These are phyloP conservation scores for Trichoderma atroviride DNA, from an alignment of 2,329 filamentous ascomycete species.

Conservation along the genomic window DNA sequence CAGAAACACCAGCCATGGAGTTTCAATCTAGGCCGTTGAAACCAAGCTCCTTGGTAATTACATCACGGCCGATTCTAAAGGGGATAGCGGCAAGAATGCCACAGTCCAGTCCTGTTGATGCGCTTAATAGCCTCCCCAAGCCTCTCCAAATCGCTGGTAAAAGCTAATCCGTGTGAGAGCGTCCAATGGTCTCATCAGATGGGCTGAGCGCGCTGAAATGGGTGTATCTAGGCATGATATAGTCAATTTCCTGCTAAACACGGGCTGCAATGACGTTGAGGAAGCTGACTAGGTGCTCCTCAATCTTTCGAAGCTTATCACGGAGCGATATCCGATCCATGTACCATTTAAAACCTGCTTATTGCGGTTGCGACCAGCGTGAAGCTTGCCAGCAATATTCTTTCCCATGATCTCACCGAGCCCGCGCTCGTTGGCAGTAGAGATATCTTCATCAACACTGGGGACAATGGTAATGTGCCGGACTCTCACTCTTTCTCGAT, in stretches of 20 bases:
- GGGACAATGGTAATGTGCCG: slow-evolving; percentile 48
- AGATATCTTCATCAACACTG: slow-evolving; percentile 59
- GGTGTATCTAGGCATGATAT: slow-evolving; percentile 85
- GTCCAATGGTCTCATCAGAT: slow-evolving; percentile 79
- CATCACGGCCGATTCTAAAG: slow-evolving; percentile 78
- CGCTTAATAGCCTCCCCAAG: slow-evolving; percentile 50
- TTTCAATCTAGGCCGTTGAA: slow-evolving; percentile 77
- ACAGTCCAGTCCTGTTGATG: slow-evolving; percentile 74
- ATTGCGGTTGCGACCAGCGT: slow-evolving; percentile 84
- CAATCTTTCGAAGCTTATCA: slow-evolving; percentile 69
- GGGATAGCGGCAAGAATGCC: slow-evolving; percentile 81
- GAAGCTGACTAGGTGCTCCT: slow-evolving; percentile 68
- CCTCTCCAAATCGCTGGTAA: neutral
- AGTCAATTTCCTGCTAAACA: slow-evolving; percentile 73
- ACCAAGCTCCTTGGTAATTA: slow-evolving; percentile 77
- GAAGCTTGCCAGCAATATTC: slow-evolving; percentile 84
- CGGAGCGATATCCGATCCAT: slow-evolving; percentile 79
- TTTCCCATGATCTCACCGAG: slow-evolving; percentile 84
- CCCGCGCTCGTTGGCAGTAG: slow-evolving; percentile 69
- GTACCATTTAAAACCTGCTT: too few relatives aligned
- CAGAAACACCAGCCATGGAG: slow-evolving; percentile 73
- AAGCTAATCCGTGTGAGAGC: neutral
- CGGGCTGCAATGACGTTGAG: slow-evolving; percentile 69
- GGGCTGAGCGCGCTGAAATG: slow-evolving; percentile 81
- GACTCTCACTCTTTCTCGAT: slow-evolving; percentile 58